Evolutionary conservation across 129 eudicot species (phyloP), one percentile per base, ranked within the genome.

Genomic region (Apium graveolens): DNA sequence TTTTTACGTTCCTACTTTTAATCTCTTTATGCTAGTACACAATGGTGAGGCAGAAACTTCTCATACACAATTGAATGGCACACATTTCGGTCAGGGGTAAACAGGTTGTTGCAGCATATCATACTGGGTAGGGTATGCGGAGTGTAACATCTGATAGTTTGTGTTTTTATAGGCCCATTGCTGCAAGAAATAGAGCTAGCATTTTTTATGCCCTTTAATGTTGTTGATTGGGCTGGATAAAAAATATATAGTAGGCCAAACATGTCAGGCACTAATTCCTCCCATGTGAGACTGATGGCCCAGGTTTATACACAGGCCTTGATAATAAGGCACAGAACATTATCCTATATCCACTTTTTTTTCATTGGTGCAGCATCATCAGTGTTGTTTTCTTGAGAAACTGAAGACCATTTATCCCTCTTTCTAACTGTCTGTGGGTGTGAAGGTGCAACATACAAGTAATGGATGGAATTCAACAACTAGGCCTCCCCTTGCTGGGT

Each of bases 391-490:
- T 57, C 29, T 21, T 55, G 29, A 55, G 63, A 55, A 24, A 21
- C 63, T 55, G 63, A 55, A 55, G 29, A 55, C 29, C 5, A n/a
- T n/a, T n/a, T n/a, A 57, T 57, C 31, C 32, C 32, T n/a, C 32
- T 57, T 57, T 57, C 0, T 7, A 32, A 57, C n/a, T n/a, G 31
- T 53, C 63, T 53, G 11, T 7, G 26, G 29, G 63, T 53, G 63
- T 53, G 27, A 69, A 69, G 45, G 74, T 70, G 78, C 42, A 48
- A 71, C 65, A 37, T 35, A 76, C 11, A 48, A 66, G 81, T 55
- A 34, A 92, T 92, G 96, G 91, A 93, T 70, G 91, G 85, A 78
- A 37, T 91, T 66, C 96, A 93, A 80, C 97, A 93, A 80, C 38
- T 91, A 44, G 96, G 84, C 1, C 85, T 93, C 29, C 98, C 97